Conservation (phyloP, 257 asterid genomes). For the Solanum megistacrolobum region DNA sequence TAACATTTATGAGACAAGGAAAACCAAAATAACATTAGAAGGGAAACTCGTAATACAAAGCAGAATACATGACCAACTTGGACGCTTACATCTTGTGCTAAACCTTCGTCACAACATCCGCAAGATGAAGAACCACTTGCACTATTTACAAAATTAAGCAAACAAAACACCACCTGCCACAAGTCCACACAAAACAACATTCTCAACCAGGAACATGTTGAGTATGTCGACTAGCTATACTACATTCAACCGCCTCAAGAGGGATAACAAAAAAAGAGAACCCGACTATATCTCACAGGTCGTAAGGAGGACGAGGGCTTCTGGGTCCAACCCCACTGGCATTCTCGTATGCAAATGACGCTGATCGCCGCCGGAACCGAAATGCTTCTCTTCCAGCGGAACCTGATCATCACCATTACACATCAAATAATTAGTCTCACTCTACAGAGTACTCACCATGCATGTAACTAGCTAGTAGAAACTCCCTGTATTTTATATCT, state of each 20-base stretch:
- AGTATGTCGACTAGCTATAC: not conserved
- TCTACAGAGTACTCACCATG: not conserved
- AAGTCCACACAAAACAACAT: not conserved
- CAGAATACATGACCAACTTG: conserved; percentile 1
- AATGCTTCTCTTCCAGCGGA: conserved; percentile 66
- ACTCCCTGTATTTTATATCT: not conserved
- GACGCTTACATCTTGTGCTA: not conserved
- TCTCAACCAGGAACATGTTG: conserved; percentile 7
- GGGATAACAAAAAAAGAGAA: not conserved
- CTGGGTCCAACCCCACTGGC: conserved; percentile 75
- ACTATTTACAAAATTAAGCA: conserved; percentile 8
- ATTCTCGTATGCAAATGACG: conserved; percentile 69
- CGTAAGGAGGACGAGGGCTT: conserved; percentile 92
- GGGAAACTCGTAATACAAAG: not conserved
- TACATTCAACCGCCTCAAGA: conserved; percentile 6
- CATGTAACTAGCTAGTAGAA: not conserved
- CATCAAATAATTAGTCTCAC: not conserved
- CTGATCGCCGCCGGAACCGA: conserved; percentile 70
- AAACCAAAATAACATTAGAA: not conserved
- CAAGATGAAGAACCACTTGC: not conserved
- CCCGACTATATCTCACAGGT: conserved; percentile 49
- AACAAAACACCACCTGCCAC: not conserved
- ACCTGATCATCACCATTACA: conserved; percentile 13
- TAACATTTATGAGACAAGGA: too few relatives aligned
- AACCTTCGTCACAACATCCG: not conserved